phyloP scores from a whole-genome alignment of 192 early-diverging fungal species.

The Jimgerdemannia flammicorona region DNA sequence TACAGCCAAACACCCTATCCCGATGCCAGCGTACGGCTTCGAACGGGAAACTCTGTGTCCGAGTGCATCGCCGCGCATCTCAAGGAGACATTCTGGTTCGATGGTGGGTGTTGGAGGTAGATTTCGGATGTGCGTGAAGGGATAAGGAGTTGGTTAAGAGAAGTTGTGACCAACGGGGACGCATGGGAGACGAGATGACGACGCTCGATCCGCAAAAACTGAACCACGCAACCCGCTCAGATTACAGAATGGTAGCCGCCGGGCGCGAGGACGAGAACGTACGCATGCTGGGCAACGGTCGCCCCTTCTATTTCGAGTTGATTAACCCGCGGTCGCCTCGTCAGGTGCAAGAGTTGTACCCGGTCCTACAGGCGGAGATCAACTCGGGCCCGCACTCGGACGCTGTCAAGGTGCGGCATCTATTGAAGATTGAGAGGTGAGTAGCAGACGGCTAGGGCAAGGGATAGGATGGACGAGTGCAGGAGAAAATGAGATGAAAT shows the following conservation, averaged over 20 bases:
- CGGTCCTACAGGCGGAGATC: constrained; percentile 41
- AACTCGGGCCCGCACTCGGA: constrained; percentile 28
- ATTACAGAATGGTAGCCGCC: constrained; percentile 74
- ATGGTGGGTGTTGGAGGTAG: constrained; percentile 32
- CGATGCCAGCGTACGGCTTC: constrained; percentile 62
- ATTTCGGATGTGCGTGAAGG: no score
- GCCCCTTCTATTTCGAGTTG: constrained; percentile 90
- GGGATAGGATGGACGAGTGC: no score
- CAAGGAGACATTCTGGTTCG: constrained; percentile 47
- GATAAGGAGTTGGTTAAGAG: no score
- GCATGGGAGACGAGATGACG: no score
- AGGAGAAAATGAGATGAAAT: no score
- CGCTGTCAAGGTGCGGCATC: constrained; percentile 48
- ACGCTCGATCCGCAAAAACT: neutral
- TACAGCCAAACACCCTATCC: constrained; percentile 87
- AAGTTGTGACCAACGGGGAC: no score
- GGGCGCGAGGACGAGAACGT: constrained; percentile 95
- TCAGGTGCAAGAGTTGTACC: constrained; percentile 32
- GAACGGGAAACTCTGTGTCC: constrained; percentile 69
- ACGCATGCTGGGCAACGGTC: constrained; percentile 86
- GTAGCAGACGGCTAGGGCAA: neutral
- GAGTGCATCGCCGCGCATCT: constrained; percentile 67
- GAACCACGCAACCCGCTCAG: constrained; percentile 8
- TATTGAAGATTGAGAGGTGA: constrained; percentile 43
- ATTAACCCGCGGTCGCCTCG: constrained; percentile 63